Conservation (phyloP, 2,329 filamentous ascomycete genomes). For the Achaetomium macrosporum region DNA sequence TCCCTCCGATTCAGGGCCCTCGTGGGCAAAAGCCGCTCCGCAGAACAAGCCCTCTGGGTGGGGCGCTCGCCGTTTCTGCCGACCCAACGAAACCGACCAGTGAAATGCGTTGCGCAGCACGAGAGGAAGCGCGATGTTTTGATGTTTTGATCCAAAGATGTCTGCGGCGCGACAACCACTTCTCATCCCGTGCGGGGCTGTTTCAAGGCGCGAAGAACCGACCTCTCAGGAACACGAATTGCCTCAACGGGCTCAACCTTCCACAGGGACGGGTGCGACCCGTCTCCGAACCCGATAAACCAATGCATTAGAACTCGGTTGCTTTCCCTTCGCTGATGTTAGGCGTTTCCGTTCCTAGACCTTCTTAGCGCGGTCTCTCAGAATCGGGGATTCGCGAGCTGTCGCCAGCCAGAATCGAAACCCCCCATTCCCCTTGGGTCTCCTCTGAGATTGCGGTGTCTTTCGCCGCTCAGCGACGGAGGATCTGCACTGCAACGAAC, state of each 20-base stretch:
- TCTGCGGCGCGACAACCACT: constrained; percentile 12
- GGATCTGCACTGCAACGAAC: too few relatives aligned
- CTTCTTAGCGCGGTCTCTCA: too few relatives aligned
- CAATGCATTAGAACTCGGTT: neutral
- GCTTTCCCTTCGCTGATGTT: too few relatives aligned
- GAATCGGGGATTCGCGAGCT: too few relatives aligned
- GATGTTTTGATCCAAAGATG: constrained; percentile 21
- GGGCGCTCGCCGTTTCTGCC: constrained; percentile 10
- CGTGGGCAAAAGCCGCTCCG: neutral
- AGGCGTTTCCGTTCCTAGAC: too few relatives aligned
- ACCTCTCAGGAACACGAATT: neutral
- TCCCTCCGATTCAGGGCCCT: neutral
- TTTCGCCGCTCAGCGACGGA: too few relatives aligned
- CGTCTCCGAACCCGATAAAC: neutral
- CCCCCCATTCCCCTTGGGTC: too few relatives aligned
- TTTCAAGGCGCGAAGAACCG: neutral
- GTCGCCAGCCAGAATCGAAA: too few relatives aligned
- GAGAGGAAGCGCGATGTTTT: constrained; percentile 25
- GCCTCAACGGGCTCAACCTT: neutral
- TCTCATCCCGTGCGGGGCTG: constrained; percentile 5
- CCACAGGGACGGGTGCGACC: neutral
- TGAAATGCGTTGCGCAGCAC: constrained; percentile 23
- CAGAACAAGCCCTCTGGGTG: neutral
- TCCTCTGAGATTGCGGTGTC: too few relatives aligned
- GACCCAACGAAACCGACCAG: constrained; percentile 21